Evolutionary conservation across 495 filamentous ascomycete genomes (phyloP).

Genomic region (Aspergillus bridgeri): DNA sequence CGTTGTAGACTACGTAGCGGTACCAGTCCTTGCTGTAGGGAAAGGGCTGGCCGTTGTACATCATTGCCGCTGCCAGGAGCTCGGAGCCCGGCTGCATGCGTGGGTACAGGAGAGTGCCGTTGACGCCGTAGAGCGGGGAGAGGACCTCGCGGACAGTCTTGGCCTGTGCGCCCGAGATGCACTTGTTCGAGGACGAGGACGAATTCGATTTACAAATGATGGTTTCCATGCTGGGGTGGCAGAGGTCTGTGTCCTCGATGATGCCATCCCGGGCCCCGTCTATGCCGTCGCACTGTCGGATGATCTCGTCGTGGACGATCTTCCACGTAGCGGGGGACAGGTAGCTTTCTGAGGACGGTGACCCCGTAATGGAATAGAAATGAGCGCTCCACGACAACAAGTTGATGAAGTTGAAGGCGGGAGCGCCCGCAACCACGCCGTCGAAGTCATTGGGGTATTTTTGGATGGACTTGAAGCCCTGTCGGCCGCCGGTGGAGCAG

Average conservation of each 20-base stretch:
- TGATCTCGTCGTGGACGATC: constrained; percentile 52
- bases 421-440: constrained; percentile 62
- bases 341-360: constrained; percentile 42
- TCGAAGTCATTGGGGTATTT: constrained; percentile 57
- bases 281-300: constrained; percentile 61
- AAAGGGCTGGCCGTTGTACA: constrained; percentile 41
- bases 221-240: constrained; percentile 49
- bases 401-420: constrained; percentile 48
- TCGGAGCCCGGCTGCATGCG: constrained; percentile 48
- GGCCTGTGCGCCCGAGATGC: constrained; percentile 56
- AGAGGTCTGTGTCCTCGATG: constrained; percentile 58
- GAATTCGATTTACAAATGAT: constrained; percentile 47
- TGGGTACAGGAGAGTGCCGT: constrained; percentile 55
- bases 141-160: constrained; percentile 53
- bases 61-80: constrained; percentile 21
- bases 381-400: constrained; percentile 52
- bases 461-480: constrained; percentile 51
- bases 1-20: constrained; percentile 52
- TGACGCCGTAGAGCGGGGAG: constrained; percentile 45
- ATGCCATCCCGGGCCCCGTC: constrained; percentile 65
- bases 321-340: constrained; percentile 50
- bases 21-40: constrained; percentile 45
- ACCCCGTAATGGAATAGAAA: constrained; percentile 50
- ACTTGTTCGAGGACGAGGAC: constrained; percentile 33
- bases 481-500: constrained; percentile 54